phyloP scores from a whole-genome alignment of 1,284 basidiomycete genomes.

The Singerocomus rubriflavus region DNA sequence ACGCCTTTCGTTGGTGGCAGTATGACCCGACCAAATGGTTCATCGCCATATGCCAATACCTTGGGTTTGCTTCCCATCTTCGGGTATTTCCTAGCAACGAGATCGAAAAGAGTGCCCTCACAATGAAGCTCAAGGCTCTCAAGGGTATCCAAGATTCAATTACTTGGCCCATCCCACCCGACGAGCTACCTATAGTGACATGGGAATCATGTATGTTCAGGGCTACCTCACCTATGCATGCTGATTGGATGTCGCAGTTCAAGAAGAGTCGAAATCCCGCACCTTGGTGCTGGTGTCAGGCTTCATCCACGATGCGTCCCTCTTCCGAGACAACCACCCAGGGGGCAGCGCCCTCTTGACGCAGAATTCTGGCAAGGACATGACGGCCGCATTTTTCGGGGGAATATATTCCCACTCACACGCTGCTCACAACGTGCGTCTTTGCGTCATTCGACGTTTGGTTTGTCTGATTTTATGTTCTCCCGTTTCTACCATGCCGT shows the following conservation, averaged over 20 bases:
- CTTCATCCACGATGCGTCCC: conserved; percentile 83
- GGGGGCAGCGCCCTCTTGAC: conserved; percentile 69
- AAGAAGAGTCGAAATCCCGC: conserved; percentile 62
- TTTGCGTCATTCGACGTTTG: neutral
- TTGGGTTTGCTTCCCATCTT: conserved; percentile 78
- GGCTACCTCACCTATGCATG: neutral
- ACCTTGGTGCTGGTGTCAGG: conserved; percentile 75
- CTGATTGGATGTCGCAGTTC: conserved; percentile 42
- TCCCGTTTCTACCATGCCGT: too few relatives aligned
- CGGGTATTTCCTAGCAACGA: conserved; percentile 85
- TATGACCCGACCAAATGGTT: conserved; percentile 81
- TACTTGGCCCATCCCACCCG: conserved; percentile 62
- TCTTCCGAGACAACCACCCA: conserved; percentile 78
- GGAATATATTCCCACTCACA: conserved; percentile 83
- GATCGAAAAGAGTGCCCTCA: conserved; percentile 75
- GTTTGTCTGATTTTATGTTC: conserved; percentile 2
- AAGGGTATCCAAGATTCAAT: conserved; percentile 64
- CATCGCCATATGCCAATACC: conserved; percentile 59
- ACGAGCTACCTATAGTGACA: conserved; percentile 71
- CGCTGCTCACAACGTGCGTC: conserved; percentile 74
- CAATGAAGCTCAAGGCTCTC: conserved; percentile 80
- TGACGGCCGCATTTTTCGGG: conserved; percentile 82
- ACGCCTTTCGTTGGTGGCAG: conserved; percentile 68
- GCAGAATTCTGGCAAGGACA: conserved; percentile 72
- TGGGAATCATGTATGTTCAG: conserved; percentile 74